These are phyloP conservation scores for Chrysoporthe austroafricana DNA, from an alignment of 2,329 filamentous ascomycete genomes.

Conservation along the genomic window DNA sequence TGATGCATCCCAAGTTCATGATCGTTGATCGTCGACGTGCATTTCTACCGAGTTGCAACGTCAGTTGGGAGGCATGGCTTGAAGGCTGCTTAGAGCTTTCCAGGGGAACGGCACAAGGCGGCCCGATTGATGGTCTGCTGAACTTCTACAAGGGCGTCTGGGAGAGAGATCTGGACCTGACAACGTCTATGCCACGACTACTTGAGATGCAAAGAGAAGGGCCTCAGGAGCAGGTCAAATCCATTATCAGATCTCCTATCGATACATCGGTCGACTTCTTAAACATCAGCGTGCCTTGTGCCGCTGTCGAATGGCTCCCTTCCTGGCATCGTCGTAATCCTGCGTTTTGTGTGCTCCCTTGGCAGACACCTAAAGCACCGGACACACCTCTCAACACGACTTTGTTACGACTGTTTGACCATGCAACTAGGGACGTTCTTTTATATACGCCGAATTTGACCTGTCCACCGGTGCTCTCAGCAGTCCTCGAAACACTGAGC, in stretches of 20 bases:
- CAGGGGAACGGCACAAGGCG: constrained; percentile 45
- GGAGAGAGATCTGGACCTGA: constrained; percentile 44
- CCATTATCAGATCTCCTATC: constrained; percentile 30
- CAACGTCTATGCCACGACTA: background rate
- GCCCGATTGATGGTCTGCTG: constrained; percentile 63
- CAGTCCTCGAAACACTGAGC: constrained; percentile 62
- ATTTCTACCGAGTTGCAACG: constrained; percentile 78
- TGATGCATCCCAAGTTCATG: constrained; percentile 88
- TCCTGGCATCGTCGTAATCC: constrained; percentile 75
- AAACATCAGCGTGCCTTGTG: constrained; percentile 46
- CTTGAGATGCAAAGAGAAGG: background rate
- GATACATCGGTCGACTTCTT: constrained; percentile 19
- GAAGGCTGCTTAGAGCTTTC: constrained; percentile 73
- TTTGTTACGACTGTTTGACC: constrained; percentile 62
- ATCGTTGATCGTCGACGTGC: constrained; percentile 70
- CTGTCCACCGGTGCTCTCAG: constrained; percentile 63
- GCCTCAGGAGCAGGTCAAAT: constrained; percentile 24
- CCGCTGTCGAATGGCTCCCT: constrained; percentile 58
- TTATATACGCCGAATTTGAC: constrained; percentile 83
- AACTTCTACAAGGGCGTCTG: constrained; percentile 73
- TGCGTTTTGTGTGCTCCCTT: constrained; percentile 62
- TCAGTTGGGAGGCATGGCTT: constrained; percentile 88
- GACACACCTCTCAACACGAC: constrained; percentile 70
- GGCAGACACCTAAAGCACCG: constrained; percentile 56
- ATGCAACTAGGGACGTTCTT: constrained; percentile 62